Evolutionary conservation across 192 early-diverging fungal species (phyloP).

Genomic region (Allomyces javanicus): DNA sequence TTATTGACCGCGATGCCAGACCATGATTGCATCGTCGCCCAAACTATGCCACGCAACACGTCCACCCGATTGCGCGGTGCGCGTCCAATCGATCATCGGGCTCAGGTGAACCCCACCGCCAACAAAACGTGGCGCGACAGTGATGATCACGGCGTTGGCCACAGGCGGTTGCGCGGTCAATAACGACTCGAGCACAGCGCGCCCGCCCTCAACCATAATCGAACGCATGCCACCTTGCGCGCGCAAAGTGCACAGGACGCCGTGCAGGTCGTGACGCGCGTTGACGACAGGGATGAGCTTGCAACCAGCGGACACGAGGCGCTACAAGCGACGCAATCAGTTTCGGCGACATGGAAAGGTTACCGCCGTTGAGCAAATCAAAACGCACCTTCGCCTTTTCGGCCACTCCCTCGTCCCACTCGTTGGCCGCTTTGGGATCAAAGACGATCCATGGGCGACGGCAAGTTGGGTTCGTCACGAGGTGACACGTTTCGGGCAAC

Average conservation of each 20-base stretch:
- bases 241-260: neutral
- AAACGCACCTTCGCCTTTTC: neutral
- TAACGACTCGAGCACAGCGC: conserved; percentile 46
- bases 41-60: too few species aligned
- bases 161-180: conserved; percentile 16
- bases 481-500: conserved; percentile 32
- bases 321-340: conserved; percentile 1
- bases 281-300: conserved; percentile 11
- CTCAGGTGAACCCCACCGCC: conserved; percentile 11
- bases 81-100: too few species aligned
- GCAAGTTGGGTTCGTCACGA: conserved; percentile 21
- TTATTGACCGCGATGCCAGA: too few species aligned
- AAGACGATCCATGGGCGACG: conserved; percentile 40
- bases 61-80: too few species aligned
- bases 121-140: conserved; percentile 47
- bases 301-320: neutral
- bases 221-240: conserved; percentile 19
- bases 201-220: conserved; percentile 84
- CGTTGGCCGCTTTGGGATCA: conserved; percentile 4
- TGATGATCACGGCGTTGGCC: conserved; percentile 34
- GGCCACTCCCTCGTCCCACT: conserved; percentile 6
- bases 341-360: neutral
- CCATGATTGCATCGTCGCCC: too few species aligned
- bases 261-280: conserved; percentile 7
- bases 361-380: neutral